Evolutionary conservation across 139 green algal species (phyloP).

Genomic region (Microglena sp.): DNA sequence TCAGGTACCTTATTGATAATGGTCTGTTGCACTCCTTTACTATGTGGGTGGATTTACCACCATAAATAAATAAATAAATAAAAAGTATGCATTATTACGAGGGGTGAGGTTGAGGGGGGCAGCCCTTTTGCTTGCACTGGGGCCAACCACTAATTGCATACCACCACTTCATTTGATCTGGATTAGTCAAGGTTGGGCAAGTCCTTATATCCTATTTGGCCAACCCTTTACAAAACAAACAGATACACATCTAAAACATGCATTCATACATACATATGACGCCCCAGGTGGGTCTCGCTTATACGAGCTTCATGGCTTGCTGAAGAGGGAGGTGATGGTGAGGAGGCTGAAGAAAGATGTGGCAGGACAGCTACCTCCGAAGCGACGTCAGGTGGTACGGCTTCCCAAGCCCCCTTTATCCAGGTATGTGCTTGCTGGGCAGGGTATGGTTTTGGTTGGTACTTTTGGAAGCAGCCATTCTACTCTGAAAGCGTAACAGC

Average conservation of each 20-base stretch:
- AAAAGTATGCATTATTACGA: too few species aligned
- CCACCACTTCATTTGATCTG: too few species aligned
- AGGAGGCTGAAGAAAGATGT: conserved; percentile 88
- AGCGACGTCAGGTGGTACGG: conserved; percentile 69
- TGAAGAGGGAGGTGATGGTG: conserved; percentile 79
- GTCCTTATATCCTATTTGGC: background rate
- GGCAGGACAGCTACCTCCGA: conserved; percentile 77
- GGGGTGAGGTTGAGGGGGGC: too few species aligned
- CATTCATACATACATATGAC: background rate
- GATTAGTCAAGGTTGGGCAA: too few species aligned
- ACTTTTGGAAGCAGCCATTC: too few species aligned
- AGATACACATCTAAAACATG: background rate
- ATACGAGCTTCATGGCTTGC: conserved; percentile 80
- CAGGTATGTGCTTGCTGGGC: conserved; percentile 8
- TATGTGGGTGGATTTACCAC: too few species aligned
- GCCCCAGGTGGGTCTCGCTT: conserved; percentile 41
- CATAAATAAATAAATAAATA: too few species aligned
- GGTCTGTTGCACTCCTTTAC: too few species aligned
- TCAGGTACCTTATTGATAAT: conserved; percentile 35
- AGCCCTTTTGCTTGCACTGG: too few species aligned
- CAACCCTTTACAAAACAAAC: background rate
- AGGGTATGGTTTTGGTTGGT: too few species aligned
- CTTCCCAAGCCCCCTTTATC: conserved; percentile 29
- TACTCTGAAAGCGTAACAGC: too few species aligned
- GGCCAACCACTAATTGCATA: too few species aligned